A percentile compares a stretch with the other conserved stretches of the same genome.
Conservation (phyloP, 2,329 filamentous ascomycete genomes). For the Cyphellophora europaea region DNA sequence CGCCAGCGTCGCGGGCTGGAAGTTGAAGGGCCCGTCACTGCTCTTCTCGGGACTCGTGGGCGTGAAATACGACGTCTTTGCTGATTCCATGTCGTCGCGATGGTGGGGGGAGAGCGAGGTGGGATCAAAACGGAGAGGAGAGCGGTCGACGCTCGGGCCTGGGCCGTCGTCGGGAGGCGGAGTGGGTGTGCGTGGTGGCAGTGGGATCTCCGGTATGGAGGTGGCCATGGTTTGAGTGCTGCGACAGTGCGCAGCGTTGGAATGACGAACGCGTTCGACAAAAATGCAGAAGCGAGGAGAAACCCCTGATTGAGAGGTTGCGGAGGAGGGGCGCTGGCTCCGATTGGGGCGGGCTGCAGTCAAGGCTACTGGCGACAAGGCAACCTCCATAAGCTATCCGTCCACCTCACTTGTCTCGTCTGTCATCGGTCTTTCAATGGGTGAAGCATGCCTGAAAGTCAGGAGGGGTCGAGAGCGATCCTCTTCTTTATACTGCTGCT, state of each 20-base stretch:
- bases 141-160: constrained; percentile 2
- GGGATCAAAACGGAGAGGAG: constrained; percentile 27
- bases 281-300: no score
- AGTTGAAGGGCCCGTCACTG: constrained; percentile 67
- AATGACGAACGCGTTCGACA: constrained; percentile 11
- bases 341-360: no score
- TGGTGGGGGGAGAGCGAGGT: constrained; percentile 36
- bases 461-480: constrained; percentile 34
- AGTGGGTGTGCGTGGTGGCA: constrained; percentile 55
- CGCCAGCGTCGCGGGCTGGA: constrained; percentile 71
- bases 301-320: no score
- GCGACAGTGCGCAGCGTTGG: constrained; percentile 8
- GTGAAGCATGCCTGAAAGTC: no score
- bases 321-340: no score
- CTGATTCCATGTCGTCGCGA: constrained; percentile 6
- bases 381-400: no score
- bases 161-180: constrained; percentile 44
- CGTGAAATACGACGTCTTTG: constrained; percentile 4
- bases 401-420: no score
- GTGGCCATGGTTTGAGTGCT: constrained; percentile 1
- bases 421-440: no score
- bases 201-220: constrained; percentile 29
- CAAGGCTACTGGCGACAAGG: no score
- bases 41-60: constrained; percentile 9
- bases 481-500: constrained; percentile 42